Base-by-base conservation (phyloP, 139 green algal species). In the Eudorina sp. region DNA sequence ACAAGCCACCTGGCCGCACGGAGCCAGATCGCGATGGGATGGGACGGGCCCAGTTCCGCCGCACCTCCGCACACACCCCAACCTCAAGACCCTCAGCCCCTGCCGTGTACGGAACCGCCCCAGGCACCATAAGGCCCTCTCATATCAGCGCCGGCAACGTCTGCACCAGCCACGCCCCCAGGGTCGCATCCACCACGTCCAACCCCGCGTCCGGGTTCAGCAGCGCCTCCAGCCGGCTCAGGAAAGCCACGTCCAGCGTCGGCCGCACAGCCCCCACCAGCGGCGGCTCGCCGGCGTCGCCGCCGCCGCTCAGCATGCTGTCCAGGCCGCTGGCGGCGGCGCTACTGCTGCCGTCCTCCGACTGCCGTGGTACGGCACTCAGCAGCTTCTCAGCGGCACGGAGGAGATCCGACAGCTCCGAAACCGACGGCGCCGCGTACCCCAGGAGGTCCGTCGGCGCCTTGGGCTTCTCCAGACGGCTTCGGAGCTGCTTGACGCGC, bases 381-480 rank as follows among this genome's bases (percentile, higher is more conserved):
- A 93, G 45, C 46, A 91, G 74, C 40, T 62, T 41, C 68, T 91
- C 87, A 21, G 70, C 45, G 9, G 83, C 60, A 0, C 21, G n/a
- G 18, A 89, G 76, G 34, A 90, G 31, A 8, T 79, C 38, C 23
- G 13, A 9, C 13, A 93, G 88, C 83, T 91, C 90, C 11, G 0
- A 16, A 0, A 16, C 16, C 9, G n/a, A 43, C 18, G 90, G 90
- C 3, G 87, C 77, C 18, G 82, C 23, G 36, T 90, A 62, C 16
- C 90, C 90, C 53, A 91, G 86, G 23, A 93, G 68, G 84, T 93
- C 87, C 27, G 87, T 90, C 23, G 83, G 45, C 0, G 41, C 82
- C 48, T 88, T 88, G 45, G 90, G 90, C 27, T 3, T n/a, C 82
- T 93, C 90, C 29, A 85, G 53, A 1, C 90, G 87, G 23, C 76